Percentiles rank a stretch among this genome's conserved stretches.
Evolutionary conservation across 495 filamentous ascomycete genomes (phyloP).

Genomic region (Filosporella fistucella): DNA sequence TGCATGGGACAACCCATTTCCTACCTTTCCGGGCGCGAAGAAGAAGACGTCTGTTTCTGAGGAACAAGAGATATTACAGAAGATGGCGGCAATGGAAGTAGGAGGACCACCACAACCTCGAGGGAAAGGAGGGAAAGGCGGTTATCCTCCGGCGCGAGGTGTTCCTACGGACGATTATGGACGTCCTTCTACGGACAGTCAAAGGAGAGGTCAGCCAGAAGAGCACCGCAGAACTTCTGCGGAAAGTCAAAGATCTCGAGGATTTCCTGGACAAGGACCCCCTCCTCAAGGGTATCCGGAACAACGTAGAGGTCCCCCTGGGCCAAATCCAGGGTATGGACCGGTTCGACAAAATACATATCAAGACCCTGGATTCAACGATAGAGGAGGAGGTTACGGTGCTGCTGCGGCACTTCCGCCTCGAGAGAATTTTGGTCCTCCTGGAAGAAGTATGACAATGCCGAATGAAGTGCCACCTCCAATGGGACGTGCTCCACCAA

Average conservation of each 20-base stretch:
- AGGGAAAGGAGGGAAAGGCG: constrained; percentile 2
- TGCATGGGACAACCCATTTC: constrained; percentile 65
- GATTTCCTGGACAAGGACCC: constrained; percentile 17
- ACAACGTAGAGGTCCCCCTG: constrained; percentile 19
- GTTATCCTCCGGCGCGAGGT: no score
- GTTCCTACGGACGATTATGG: constrained; percentile 15
- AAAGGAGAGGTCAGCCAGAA: constrained; percentile 13
- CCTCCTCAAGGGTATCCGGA: constrained; percentile 23
- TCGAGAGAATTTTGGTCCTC: constrained; percentile 19
- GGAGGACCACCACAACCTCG: constrained; percentile 29
- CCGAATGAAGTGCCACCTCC: constrained; percentile 15
- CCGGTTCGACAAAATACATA: constrained; percentile 20
- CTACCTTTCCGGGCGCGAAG: constrained; percentile 53
- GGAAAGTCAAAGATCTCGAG: constrained; percentile 19
- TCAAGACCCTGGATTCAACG: constrained; percentile 18
- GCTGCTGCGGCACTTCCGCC: constrained; percentile 17
- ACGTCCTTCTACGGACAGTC: constrained; percentile 1
- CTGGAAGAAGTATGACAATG: constrained; percentile 27
- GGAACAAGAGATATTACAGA: constrained; percentile 42
- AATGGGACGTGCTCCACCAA: constrained; percentile 15
- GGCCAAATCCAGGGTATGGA: constrained; percentile 29
- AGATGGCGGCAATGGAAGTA: constrained; percentile 56
- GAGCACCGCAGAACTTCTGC: constrained; percentile 17
- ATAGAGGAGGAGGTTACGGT: constrained; percentile 20
- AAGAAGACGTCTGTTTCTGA: constrained; percentile 40